Conservation (phyloP, 2,329 filamentous ascomycete species). For the Pyrenochaeta sp. region DNA sequence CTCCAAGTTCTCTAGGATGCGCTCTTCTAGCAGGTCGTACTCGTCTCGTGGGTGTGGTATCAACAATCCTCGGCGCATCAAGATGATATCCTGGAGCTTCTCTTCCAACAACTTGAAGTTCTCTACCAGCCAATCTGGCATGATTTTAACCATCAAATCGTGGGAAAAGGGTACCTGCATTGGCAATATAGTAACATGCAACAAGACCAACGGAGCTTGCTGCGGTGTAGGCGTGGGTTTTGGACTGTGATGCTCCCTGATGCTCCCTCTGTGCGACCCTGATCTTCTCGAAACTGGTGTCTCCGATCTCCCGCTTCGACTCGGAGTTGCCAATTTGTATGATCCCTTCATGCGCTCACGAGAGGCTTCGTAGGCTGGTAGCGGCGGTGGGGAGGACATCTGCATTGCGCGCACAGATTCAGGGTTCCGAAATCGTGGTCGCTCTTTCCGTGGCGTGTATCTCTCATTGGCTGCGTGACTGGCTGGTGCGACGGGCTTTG, state of each 20-base stretch:
- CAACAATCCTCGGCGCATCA: slow-evolving; percentile 74
- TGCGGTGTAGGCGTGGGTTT: slow-evolving; percentile 44
- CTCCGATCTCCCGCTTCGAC: slow-evolving; percentile 41
- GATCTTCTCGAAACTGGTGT: slow-evolving; percentile 40
- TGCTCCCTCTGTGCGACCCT: slow-evolving; percentile 37
- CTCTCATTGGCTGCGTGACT: slow-evolving; percentile 47
- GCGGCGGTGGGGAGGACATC: slow-evolving; percentile 68
- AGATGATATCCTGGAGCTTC: slow-evolving; percentile 74
- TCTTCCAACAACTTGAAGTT: slow-evolving; percentile 74
- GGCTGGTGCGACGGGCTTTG: slow-evolving; percentile 37
- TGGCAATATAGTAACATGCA: slow-evolving; percentile 80
- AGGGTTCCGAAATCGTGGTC: slow-evolving; percentile 73
- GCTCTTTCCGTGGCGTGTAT: slow-evolving; percentile 66
- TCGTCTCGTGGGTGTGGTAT: slow-evolving; percentile 81
- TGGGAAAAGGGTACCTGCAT: slow-evolving; percentile 69
- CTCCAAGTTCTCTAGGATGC: slow-evolving; percentile 77
- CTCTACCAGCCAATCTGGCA: slow-evolving; percentile 62
- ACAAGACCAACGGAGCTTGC: slow-evolving; percentile 74
- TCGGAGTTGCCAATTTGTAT: slow-evolving; percentile 46
- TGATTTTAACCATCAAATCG: slow-evolving; percentile 57
- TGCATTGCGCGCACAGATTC: slow-evolving; percentile 75
- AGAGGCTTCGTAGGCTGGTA: slow-evolving; percentile 38
- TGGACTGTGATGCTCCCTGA: slow-evolving; percentile 38
- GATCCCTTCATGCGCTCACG: slow-evolving; percentile 41
- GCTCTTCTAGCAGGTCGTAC: slow-evolving; percentile 81